Base-by-base conservation (phyloP, 2,329 filamentous ascomycete genomes). In the Apiospora kogelbergensis region DNA sequence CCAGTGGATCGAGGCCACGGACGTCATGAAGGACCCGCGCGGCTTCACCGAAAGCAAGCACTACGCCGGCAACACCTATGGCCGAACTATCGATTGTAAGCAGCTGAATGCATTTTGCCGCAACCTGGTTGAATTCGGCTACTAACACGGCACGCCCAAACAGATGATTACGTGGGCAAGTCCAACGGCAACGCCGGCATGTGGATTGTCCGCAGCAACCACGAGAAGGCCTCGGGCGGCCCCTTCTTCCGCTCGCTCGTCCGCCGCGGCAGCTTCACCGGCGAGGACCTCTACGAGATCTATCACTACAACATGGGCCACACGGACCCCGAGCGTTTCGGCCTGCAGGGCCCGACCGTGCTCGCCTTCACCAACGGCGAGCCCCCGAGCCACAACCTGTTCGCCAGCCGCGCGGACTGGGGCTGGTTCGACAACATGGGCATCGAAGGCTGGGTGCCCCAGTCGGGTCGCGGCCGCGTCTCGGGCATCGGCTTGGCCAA, bases 281-380 rank as follows among this genome's bases (percentile, higher is more conserved):
- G 79, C 13, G 79, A 80, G 20, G 81, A 83, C 68, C 73, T 83
- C 20, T 82, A 82, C 70, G 81, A 82, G 30, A 82, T 82, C 68
- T 81, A 82, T 64, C 79, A 81, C 68, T 83, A 82, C 73, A 81
- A 79, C 71, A 72, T 82, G 81, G 80, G 80, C 0, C 80, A 81
- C 70, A 82, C 80, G 1, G 81, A 83, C 68, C 73, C 77, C 4
- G 79, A 82, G 77, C 76, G 81, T 63, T 78, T 81, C 53, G 81
- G 81, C 45, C 77, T 83, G 1, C 81, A 82, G 67, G 81, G 81
- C 6, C 81, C 81, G 0, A 80, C 78, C 10, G 77, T 82, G 11
- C 73, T 83, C 1, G 73, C 78, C 5, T 82, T 83, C 69, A 82
- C 81, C 6, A 76, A 78, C 41, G 78, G 76, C 5, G 78, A 75